Base-by-base conservation (phyloP, 176 grass and related monocot species). In the Tillandsia fasciculata region DNA sequence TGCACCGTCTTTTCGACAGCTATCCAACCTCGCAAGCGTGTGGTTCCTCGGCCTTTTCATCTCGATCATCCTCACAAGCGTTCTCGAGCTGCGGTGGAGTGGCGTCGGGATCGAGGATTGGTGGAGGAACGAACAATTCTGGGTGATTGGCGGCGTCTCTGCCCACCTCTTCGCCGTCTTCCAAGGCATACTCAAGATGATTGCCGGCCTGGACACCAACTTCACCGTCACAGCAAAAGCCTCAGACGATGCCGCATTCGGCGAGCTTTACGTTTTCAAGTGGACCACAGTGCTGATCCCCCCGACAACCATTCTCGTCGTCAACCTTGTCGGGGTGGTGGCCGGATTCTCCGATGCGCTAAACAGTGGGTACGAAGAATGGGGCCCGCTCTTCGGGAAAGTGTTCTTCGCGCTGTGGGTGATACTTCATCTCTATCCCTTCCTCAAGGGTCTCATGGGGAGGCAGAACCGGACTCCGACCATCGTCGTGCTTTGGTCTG, bases 61-160 rank as follows among this genome's bases (percentile, higher is more conserved):
- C 14, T 97, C 93, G 79, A 92, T 97, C 82, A 92, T 97, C 54
- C 0, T 87, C 68, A 97, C 89, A 7, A 85, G 89, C 9, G 84
- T 97, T 66, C 72, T 97, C 15, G 93, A 97, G 84, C 81, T 97
- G 74, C 79, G 93, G 18, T 97, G 93, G 93, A 97, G 93, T 12
- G 89, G 93, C 54, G 83, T 97, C 13, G 84, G 93, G 53, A 97
- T 97, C 0, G 89, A 97, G 73, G 93, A 97, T 77, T 97, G 81
- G 93, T 92, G 93, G 93, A 74, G 93, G 22, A 97, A 97, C 12
- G 93, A 97, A 74, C 93, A 97, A 71, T 97, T 97, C 79, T 97
- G 93, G 89, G 89, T 92, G 67, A 97, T 97, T 1, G 93, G 93
- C 6, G 89, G 93, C 15, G 81, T 97, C 10, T 97, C 93, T 1